A percentile compares a stretch with the other conserved stretches of the same genome.
Evolutionary conservation across 306 rosid species (phyloP).

Genomic region (Pyrus betulifolia): DNA sequence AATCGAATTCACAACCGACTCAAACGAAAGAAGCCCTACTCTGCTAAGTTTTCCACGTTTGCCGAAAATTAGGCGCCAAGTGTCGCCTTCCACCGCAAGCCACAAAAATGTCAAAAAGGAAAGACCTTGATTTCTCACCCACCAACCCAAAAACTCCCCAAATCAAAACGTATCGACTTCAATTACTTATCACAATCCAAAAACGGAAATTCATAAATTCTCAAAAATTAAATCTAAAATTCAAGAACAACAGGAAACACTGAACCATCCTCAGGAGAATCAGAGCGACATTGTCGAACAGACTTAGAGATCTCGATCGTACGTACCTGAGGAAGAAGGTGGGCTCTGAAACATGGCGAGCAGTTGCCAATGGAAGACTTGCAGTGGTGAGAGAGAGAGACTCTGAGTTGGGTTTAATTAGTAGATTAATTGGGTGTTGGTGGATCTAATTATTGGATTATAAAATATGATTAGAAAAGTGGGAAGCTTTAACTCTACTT

Average conservation of each 20-base stretch:
- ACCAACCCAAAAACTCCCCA: not conserved
- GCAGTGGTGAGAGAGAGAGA: not conserved
- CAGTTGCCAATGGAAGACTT: not conserved
- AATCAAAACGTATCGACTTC: not conserved
- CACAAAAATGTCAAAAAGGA: not conserved
- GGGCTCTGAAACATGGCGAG: not conserved
- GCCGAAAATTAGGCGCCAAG: not conserved
- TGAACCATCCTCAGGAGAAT: not conserved
- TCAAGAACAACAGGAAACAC: not conserved
- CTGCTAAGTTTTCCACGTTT: not conserved
- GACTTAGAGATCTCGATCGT: not conserved
- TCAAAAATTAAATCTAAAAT: not conserved
- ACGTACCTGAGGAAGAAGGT: not conserved
- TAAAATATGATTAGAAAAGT: not conserved
- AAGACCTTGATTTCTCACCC: not conserved
- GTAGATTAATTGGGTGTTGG: not conserved
- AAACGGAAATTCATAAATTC: not conserved
- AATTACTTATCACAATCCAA: not conserved
- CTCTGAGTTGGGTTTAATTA: no score
- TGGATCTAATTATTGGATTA: not conserved
- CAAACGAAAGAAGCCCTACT: not conserved
- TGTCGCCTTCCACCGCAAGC: not conserved
- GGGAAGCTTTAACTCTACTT: not conserved
- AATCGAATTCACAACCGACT: conserved; percentile 26
- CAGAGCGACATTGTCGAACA: not conserved